Conservation (phyloP, 2,329 filamentous ascomycete genomes). For the Venturia nashicola region DNA sequence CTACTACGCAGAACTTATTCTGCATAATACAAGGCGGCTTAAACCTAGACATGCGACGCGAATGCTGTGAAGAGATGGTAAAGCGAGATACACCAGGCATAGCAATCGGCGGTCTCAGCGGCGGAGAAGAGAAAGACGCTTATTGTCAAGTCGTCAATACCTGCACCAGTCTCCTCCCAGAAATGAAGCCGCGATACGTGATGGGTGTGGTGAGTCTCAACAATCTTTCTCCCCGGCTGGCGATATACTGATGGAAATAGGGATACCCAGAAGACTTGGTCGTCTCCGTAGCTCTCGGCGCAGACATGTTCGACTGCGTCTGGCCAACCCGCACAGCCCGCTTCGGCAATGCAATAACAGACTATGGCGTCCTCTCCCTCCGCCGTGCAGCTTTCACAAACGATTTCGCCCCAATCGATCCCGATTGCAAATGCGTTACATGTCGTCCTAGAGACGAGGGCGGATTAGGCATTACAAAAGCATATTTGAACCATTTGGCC, state of each 20-base stretch:
- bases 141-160: slow-evolving; percentile 84
- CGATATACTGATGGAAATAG: slow-evolving; percentile 22
- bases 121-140: slow-evolving; percentile 85
- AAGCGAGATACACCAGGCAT: slow-evolving; percentile 86
- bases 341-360: slow-evolving; percentile 89
- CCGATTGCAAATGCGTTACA: slow-evolving; percentile 67
- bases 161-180: slow-evolving; percentile 74
- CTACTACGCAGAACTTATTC: slow-evolving; percentile 79
- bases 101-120: slow-evolving; percentile 87
- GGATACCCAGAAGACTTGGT: slow-evolving; percentile 94
- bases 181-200: slow-evolving; percentile 91
- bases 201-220: slow-evolving; percentile 67
- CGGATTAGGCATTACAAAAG: slow-evolving; percentile 69
- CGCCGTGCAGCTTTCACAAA: slow-evolving; percentile 61
- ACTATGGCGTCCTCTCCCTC: slow-evolving; percentile 69
- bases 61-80: slow-evolving; percentile 82
- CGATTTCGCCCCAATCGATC: slow-evolving; percentile 76
- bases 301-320: slow-evolving; percentile 99
- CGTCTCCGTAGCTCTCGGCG: slow-evolving; percentile 83
- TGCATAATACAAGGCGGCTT: slow-evolving; percentile 97
- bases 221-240: neutral
- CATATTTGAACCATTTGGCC: slow-evolving; percentile 83
- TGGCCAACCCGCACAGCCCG: slow-evolving; percentile 68
- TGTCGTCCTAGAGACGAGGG: slow-evolving; percentile 52
- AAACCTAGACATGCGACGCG: slow-evolving; percentile 69